Evolutionary conservation across 2,329 filamentous ascomycete species (phyloP), one percentile per base, ranked within the genome.

Genomic region (Cladophialophora bantiana): DNA sequence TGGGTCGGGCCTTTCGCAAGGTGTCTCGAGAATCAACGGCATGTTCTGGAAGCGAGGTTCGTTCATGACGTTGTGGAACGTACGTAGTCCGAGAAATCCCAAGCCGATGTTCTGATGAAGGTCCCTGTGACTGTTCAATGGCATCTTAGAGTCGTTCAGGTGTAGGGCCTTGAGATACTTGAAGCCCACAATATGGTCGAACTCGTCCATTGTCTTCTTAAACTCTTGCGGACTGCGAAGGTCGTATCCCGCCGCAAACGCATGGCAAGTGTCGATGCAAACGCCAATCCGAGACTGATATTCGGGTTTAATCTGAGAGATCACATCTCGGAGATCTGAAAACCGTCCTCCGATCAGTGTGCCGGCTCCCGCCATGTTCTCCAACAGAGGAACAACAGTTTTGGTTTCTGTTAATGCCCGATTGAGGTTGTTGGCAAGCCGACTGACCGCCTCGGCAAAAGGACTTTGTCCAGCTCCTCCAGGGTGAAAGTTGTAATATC

Each of bases 401-500:
- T 83, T 85, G 0, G 92, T 96, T 65, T 90, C 91, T 62, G 85
- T 83, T 75, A 98, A 92, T 0, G 94, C 90, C 66, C 85, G 86
- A 76, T 97, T 97, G 58, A 99, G 84, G 73, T 94, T 90, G 50
- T 84, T 82, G 1, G 95, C 93, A 58, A 99, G 92, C 45, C 95
- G 88, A 13, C 80, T 83, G 65, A 96, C 89, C 3, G 94, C 94
- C 20, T 88, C 89, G 0, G 84, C 81, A 40, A 90, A 87, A 3
- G 86, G 83, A 38, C 86, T 85, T 55, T 89, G 88, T 64, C 90
- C 90, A 1, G 90, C 90, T 65, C 90, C 94, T 20, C 95, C 95
- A 0, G 95, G 95, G 76, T 99, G 95, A 81, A 99, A 98, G 79
- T 99, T 99, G 83, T 98, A 99, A n/a, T 97, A 85, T 68, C 82